These are phyloP conservation scores for Pythium graminicola DNA, from an alignment of 352 stramenopile genomes.

Conservation along the genomic window DNA sequence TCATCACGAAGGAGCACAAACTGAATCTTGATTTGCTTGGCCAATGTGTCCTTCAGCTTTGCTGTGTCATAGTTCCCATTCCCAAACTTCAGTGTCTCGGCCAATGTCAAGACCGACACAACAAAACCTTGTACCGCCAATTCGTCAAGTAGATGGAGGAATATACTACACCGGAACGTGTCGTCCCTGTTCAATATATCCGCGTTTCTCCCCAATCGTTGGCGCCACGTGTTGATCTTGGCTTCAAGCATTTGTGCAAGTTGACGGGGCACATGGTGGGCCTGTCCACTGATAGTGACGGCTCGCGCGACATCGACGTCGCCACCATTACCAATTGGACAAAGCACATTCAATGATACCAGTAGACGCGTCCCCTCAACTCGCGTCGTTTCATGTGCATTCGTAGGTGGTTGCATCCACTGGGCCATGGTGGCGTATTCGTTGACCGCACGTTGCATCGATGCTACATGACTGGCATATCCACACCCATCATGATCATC, in stretches of 20 bases:
- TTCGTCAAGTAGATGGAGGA: slow-evolving; percentile 7
- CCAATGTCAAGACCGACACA: slow-evolving; percentile 24
- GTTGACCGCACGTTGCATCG: slow-evolving; percentile 9
- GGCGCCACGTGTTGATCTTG: slow-evolving; percentile 13
- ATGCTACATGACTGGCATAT: slow-evolving; percentile 12
- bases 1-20: slow-evolving; percentile 38
- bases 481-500: no score
- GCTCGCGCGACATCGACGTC: slow-evolving; percentile 13
- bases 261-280: slow-evolving; percentile 6
- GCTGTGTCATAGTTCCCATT: background rate
- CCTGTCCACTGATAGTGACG: slow-evolving; percentile 11
- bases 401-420: slow-evolving; percentile 8
- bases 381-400: slow-evolving; percentile 6
- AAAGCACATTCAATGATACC: slow-evolving; percentile 18
- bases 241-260: slow-evolving; percentile 10
- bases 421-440: slow-evolving; percentile 20
- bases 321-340: background rate
- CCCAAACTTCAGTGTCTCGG: slow-evolving; percentile 13
- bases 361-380: slow-evolving; percentile 10
- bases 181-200: no score
- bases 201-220: background rate
- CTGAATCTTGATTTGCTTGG: slow-evolving; percentile 20
- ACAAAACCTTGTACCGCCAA: slow-evolving; percentile 15
- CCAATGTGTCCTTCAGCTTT: background rate
- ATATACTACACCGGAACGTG: background rate